These are phyloP conservation scores for Rhinocladiella similis DNA, from an alignment of 2,329 filamentous ascomycete genomes.

Conservation along the genomic window DNA sequence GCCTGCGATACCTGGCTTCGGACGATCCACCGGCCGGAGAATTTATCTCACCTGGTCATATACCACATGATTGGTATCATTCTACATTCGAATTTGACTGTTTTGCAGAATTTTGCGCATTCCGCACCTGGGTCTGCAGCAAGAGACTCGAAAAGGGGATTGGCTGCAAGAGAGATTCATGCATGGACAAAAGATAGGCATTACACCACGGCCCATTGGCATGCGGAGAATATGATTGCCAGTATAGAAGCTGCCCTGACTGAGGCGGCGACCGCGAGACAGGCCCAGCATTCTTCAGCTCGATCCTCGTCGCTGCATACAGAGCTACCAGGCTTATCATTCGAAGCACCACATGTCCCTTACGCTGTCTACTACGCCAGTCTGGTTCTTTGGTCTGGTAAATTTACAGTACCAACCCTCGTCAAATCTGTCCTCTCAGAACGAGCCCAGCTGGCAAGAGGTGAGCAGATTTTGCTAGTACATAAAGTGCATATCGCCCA, in stretches of 20 bases:
- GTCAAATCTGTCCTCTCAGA: not conserved
- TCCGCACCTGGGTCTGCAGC: slow-evolving; percentile 10
- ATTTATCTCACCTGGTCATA: not conserved
- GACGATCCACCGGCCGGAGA: not conserved
- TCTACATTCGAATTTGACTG: slow-evolving; percentile 11
- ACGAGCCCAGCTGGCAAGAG: slow-evolving; percentile 7
- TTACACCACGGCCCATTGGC: slow-evolving; percentile 14
- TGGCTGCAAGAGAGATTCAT: slow-evolving; percentile 3
- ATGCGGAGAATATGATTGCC: slow-evolving; percentile 12
- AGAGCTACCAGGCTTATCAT: slow-evolving; percentile 4
- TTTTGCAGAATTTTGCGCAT: slow-evolving; percentile 17
- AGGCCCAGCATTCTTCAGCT: too few relatives aligned
- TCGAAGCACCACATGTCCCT: slow-evolving; percentile 15
- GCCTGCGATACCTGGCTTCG: slow-evolving; percentile 15
- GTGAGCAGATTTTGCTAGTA: slow-evolving; percentile 7
- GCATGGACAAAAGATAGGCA: slow-evolving; percentile 10
- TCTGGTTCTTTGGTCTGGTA: slow-evolving; percentile 13
- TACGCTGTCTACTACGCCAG: slow-evolving; percentile 14
- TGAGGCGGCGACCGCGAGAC: not conserved
- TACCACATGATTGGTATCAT: slow-evolving; percentile 18
- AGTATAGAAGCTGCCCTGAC: slow-evolving; percentile 3
- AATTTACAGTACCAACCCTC: not conserved
- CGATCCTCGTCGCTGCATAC: not conserved
- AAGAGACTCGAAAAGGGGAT: slow-evolving; percentile 10
- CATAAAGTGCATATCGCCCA: slow-evolving; percentile 16